These are phyloP conservation scores for Calycina herbarum DNA, from an alignment of 2,329 filamentous ascomycete species.

Conservation along the genomic window DNA sequence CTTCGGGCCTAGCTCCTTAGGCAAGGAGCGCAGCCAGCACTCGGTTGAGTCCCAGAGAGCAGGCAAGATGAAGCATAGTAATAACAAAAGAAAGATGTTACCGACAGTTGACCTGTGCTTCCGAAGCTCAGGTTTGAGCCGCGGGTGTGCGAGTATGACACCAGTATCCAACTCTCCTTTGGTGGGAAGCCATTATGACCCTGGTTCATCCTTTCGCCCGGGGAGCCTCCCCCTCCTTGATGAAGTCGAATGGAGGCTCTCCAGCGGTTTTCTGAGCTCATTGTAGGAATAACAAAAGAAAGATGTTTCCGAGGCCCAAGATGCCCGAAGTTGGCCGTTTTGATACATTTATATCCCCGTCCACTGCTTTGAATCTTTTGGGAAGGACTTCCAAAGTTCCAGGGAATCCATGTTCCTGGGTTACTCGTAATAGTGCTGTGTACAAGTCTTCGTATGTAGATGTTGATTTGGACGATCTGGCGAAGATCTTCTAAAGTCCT, in stretches of 20 bases:
- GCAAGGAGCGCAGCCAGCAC: slow-evolving; percentile 76
- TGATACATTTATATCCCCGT: slow-evolving; percentile 23
- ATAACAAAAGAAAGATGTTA: no score
- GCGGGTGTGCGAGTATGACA: not conserved
- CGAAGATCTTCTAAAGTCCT: slow-evolving; percentile 12
- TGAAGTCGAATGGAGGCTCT: no score
- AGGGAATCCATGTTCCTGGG: slow-evolving; percentile 20
- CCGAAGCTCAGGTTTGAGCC: not conserved
- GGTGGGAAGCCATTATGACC: not conserved
- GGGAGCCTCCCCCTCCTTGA: no score
- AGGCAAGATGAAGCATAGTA: slow-evolving; percentile 75
- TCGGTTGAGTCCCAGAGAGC: slow-evolving; percentile 70
- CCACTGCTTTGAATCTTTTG: slow-evolving; percentile 15
- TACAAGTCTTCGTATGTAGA: slow-evolving; percentile 22
- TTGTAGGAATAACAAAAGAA: no score
- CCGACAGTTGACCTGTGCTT: not conserved
- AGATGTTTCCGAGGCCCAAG: not conserved
- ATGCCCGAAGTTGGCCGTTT: slow-evolving; percentile 19
- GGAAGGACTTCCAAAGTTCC: slow-evolving; percentile 22
- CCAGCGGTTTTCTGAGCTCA: no score
- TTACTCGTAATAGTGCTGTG: slow-evolving; percentile 13
- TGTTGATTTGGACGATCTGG: not conserved
- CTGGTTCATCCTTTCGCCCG: not conserved
- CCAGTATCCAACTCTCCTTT: not conserved
- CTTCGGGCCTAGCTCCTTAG: slow-evolving; percentile 73